Evolutionary conservation across 2,329 filamentous ascomycete genomes (phyloP), one percentile per base, ranked within the genome.

Genomic region (Byssoonygena ceratinophila): DNA sequence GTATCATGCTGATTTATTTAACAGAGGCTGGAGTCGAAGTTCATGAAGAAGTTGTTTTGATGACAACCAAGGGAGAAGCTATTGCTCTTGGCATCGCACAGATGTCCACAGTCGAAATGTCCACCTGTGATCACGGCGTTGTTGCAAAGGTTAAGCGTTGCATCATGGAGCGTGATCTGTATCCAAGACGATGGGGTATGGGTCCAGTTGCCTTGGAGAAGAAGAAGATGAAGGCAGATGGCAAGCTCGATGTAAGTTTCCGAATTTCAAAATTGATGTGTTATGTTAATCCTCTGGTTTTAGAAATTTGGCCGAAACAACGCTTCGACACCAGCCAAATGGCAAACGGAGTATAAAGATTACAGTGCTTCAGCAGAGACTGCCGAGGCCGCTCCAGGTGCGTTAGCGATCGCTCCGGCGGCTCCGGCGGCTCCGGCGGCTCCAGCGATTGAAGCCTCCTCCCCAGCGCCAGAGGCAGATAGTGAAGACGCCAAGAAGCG

Each of bases 141-240:
- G 91, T 97, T 55, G 92, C 92, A 63, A 97, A 96, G 79, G 88
- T 98, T 69, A 98, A 98, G 84, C 85, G 92, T 64, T 95, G 90
- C 73, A 98, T 98, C 72, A 98, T 98, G 92, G 92, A 98, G 79
- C 87, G 92, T 64, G 92, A 97, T 69, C 79, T 97, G 55, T 98
- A 98, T 79, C 92, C 92, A 58, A 81, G 89, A 69, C 79, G 91
- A 77, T 98, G 92, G 92, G 92, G 92, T 60, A 81, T 97, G 66
- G 92, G 92, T 57, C 91, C 92, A 50, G 84, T 91, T 55, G 92
- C 92, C 46, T 74, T 85, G 46, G 89, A 97, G 79, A 98, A 98
- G 83, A 98, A 98, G 85, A 96, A 97, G 82, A 83, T 98, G 77
- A 97, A 97, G 82, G 87, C 90, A 50, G 86, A 88, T 61, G 92